Evolutionary conservation across 129 eudicot genomes (phyloP).

Genomic region (Pulicaria dysenterica): DNA sequence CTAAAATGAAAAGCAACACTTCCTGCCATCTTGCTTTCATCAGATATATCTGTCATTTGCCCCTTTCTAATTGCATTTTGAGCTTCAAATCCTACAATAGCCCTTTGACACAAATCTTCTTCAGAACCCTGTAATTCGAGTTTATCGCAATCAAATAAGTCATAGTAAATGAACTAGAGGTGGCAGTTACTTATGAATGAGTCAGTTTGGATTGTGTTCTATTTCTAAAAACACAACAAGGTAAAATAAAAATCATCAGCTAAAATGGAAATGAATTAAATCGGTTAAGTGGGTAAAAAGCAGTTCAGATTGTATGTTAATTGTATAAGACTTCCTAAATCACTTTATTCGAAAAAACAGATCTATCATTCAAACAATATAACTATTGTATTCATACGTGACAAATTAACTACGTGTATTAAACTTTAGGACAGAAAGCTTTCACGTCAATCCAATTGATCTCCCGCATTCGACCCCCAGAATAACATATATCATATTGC

Average conservation of each 20-base stretch:
- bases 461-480: no score
- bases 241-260: background rate
- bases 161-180: no score
- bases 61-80: conserved; percentile 29
- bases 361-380: background rate
- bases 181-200: background rate
- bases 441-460: background rate
- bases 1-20: conserved; percentile 56
- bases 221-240: background rate
- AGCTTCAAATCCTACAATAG: conserved; percentile 20
- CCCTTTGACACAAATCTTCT: conserved; percentile 16
- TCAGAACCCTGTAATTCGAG: conserved; percentile 40
- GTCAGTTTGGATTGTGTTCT: background rate
- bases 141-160: background rate
- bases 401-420: background rate
- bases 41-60: conserved; percentile 5
- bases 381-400: background rate
- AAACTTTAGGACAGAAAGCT: background rate
- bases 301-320: background rate
- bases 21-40: conserved; percentile 49
- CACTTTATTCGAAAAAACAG: background rate
- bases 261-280: background rate
- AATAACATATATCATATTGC: background rate
- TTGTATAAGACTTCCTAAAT: background rate
- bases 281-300: background rate